Base-by-base conservation (phyloP, 306 rosid genomes). In the Quercus variabilis region DNA sequence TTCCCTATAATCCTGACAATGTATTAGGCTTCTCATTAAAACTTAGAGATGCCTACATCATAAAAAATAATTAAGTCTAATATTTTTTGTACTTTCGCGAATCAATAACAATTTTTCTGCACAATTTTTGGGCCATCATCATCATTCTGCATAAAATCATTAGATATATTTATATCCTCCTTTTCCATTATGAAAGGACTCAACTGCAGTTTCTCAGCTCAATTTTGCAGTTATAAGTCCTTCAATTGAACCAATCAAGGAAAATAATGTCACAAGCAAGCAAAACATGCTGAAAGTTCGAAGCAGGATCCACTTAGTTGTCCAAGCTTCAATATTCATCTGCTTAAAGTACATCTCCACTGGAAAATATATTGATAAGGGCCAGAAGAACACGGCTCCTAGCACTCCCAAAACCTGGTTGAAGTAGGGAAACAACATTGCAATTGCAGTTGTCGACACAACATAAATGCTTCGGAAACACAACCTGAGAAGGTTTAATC, bases 331-430 rank as follows among this genome's bases (percentile, higher is more conserved):
- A 56, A 87, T 76, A 8, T 80, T 79, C 71, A 54, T 8, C 72
- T 80, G 90, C 79, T 82, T 87, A 78, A 91, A 31, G 85, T 91
- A 88, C 94, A 88, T 91, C 83, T 91, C 91, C 72, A 91, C 91
- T 1, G 94, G 94, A 59, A 88, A 91, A 81, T 91, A 85, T 73
- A 91, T 85, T 38, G 86, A 78, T 60, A 91, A 74, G 30, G 94
- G 94, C 88, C 91, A 91, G 31, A 78, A 91, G 73, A 73, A 87
- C 78, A 91, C 58, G 75, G 90, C 91, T 17, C 92, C 94, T 23
- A 88, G 67, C 79, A 88, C 90, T 73, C 94, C 94, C 78, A 91
- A 78, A 35, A 91, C 69, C 83, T 88, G 94, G 74, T 91, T 91
- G 91, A 91, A 91, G 84, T 91, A 91, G 55, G 94, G 94, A 70